Conservation (phyloP, 495 filamentous ascomycete genomes). For the Lepraria neglecta region DNA sequence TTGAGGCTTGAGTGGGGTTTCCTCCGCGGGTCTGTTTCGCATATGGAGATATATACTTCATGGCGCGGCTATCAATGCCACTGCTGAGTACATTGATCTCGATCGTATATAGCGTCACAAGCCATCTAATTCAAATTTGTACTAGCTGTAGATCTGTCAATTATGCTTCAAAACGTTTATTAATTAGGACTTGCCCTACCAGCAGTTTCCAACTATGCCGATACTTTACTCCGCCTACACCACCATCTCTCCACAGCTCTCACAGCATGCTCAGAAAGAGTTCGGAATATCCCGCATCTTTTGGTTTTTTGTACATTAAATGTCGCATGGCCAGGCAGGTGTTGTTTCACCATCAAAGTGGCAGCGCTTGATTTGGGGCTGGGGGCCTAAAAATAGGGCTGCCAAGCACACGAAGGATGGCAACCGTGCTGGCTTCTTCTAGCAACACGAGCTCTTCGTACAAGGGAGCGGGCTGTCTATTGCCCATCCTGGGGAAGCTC, state of each 20-base stretch:
- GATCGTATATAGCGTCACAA: slow-evolving; percentile 6
- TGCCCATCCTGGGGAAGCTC: too few relatives aligned
- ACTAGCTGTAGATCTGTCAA: neutral
- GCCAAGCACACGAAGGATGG: neutral
- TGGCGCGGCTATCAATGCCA: too few relatives aligned
- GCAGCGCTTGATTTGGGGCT: neutral
- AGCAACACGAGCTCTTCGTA: neutral
- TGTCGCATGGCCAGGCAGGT: neutral
- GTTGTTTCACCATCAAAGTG: slow-evolving; percentile 1
- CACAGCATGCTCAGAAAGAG: neutral
- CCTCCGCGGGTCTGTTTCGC: neutral
- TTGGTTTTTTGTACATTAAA: neutral
- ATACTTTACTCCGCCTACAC: neutral
- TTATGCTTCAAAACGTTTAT: too few relatives aligned
- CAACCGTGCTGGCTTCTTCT: neutral
- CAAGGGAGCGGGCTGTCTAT: neutral
- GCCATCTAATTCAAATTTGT: neutral
- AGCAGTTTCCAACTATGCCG: too few relatives aligned
- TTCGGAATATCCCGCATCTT: neutral
- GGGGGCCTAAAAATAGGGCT: neutral
- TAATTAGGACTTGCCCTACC: too few relatives aligned
- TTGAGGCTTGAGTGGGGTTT: slow-evolving; percentile 11
- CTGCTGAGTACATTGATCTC: slow-evolving; percentile 7
- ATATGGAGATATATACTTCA: neutral
- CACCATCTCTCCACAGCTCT: neutral